Conservation (phyloP, 108 stramenopile genomes). For the Mediolabrus comicus region DNA sequence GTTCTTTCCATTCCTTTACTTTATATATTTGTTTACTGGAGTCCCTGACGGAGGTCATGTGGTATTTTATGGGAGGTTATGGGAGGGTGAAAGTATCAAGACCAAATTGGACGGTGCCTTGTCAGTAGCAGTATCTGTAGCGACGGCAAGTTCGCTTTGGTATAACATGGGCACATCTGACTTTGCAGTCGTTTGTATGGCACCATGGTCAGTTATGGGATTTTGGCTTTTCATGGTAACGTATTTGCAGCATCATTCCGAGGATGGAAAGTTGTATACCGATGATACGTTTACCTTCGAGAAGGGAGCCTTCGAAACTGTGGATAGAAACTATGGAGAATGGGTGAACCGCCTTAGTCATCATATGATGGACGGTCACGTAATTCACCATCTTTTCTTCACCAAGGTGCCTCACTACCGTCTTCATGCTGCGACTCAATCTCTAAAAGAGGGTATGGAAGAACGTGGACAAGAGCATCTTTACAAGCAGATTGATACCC, state of each 20-base stretch:
- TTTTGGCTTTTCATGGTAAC: slow-evolving; percentile 94
- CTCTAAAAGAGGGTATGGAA: slow-evolving; percentile 43
- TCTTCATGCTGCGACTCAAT: slow-evolving; percentile 60
- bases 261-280: slow-evolving; percentile 81
- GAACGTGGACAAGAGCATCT: slow-evolving; percentile 45
- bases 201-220: slow-evolving; percentile 74
- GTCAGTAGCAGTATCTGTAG: slow-evolving; percentile 48
- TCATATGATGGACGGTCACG: slow-evolving; percentile 95
- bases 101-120: slow-evolving; percentile 51
- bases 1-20: slow-evolving; percentile 66
- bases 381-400: slow-evolving; percentile 93
- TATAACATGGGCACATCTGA: slow-evolving; percentile 50
- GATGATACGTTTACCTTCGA: slow-evolving; percentile 79
- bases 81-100: slow-evolving; percentile 56
- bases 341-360: slow-evolving; percentile 78
- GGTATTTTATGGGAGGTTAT: slow-evolving; percentile 72
- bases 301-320: slow-evolving; percentile 85
- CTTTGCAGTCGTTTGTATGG: slow-evolving; percentile 68
- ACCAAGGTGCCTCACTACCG: slow-evolving; percentile 87
- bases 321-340: slow-evolving; percentile 85
- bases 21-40: slow-evolving; percentile 63
- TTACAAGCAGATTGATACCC: slow-evolving; percentile 54
- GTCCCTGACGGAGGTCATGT: slow-evolving; percentile 77
- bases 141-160: slow-evolving; percentile 57
- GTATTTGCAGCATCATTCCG: slow-evolving; percentile 89